Base-by-base conservation (phyloP, 1,139 yeast species). In the Candida sp. region DNA sequence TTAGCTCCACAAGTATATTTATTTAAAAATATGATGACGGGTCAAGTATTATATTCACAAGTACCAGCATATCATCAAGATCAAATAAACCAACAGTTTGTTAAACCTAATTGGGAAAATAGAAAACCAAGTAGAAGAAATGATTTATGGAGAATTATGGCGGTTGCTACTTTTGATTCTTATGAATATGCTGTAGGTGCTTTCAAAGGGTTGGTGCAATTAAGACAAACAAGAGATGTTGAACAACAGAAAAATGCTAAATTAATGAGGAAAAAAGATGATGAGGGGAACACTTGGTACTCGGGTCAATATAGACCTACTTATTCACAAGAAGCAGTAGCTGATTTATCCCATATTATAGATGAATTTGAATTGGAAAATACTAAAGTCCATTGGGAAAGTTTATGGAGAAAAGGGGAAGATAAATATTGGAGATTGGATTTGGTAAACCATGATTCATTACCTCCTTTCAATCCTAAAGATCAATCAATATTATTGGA, bases 91-190 rank as follows among this genome's bases (percentile, higher is more conserved):
- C 75, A 73, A 52, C 89, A 82, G 61, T 87, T 86, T 60, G 73
- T 75, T 45, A 76, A 86, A 57, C 95, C 96, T 37, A 87, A 87
- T 70, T 88, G 96, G 95, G 85, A 87, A 60, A 90, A 91, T 70
- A 75, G 87, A 57, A 79, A 77, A 55, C 98, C 98, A 5, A 67
- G 77, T 47, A 72, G 82, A 55, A 82, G 98, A 66, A 77, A 82
- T 54, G 98, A 91, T 64, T 74, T 89, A 43, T 91, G 98, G 98
- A 77, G 93, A 55, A 78, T 91, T 45, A 81, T 91, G 89, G 88
- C 95, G 42, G 95, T 90, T 40, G 91, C 88, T 2, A 82, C 82
- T 50, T 80, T 88, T 50, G 74, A 75, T 36, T 67, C 69, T 43
- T 83, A 85, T 60, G 84, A 82, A 45, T 69, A 76, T 43, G 89